Base-by-base conservation (phyloP, 2,329 filamentous ascomycete genomes). In the Penicillium janthinellum region DNA sequence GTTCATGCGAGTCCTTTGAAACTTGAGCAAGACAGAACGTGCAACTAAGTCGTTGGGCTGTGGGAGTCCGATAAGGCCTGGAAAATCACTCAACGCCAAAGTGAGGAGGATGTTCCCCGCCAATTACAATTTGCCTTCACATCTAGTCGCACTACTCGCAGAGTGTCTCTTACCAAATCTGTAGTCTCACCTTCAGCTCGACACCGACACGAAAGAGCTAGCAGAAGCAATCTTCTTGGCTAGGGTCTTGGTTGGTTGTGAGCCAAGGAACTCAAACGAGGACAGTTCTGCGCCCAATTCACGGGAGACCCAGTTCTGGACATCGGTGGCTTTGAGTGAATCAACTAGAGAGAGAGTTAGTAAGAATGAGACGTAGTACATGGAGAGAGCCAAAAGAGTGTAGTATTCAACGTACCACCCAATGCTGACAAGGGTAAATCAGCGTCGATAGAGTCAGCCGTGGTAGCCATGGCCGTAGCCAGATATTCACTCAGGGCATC, bases 201-300 rank as follows among this genome's bases (percentile, higher is more conserved):
- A 48, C 41, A 55, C 61, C 1, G 61, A 57, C n/a, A 67, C 64
- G 37, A 64, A 67, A 3, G 64, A 59, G 38, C 64, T 65, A 25
- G 56, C 48, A 5, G 63, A 51, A 15, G 59, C 63, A 50, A 68
- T 68, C 41, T 67, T 67, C 34, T 58, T 61, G 12, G 63, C 64
- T 34, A 68, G 37, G 0, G 63, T 54, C 48, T 61, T 68, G n/a
- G 64, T 57, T 0, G 66, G 61, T 52, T 64, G 64, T 0, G 66
- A 67, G 8, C 66, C 66, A 5, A 68, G 55, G 55, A 68, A 68
- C 15, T 68, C 64, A 41, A 67, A 67, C 5, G 66, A 64, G n/a
- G 64, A 61, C 12, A 68, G 25, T 31, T 68, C 66, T 1, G 66
- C 63, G 2, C 66, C 63, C 39, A 68, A 35, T 41, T 68, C 64